phyloP scores from a whole-genome alignment of 2,329 filamentous ascomycete species.

The Talaromyces sp. region DNA sequence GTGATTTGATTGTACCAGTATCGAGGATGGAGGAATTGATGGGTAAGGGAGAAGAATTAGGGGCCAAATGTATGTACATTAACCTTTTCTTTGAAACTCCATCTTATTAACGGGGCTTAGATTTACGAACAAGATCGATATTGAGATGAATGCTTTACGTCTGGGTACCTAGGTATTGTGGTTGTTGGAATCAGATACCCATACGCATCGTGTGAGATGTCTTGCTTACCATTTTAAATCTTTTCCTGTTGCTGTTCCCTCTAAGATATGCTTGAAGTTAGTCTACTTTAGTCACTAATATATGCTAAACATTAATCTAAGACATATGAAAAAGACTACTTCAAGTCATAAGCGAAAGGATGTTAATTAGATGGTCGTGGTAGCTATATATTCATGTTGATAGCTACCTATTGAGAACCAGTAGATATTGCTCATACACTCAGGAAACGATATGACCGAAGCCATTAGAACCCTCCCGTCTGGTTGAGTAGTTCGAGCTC shows the following conservation, averaged over 20 bases:
- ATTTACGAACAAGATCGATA: too few relatives aligned
- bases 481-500: too few relatives aligned
- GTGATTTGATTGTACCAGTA: not conserved
- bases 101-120: not conserved
- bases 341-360: not conserved
- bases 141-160: too few relatives aligned
- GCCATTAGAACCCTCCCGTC: too few relatives aligned
- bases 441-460: too few relatives aligned
- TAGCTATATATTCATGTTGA: too few relatives aligned
- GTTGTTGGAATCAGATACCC: not conserved
- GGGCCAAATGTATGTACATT: not conserved
- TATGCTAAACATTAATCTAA: not conserved
- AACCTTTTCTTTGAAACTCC: too few relatives aligned
- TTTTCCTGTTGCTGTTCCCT: not conserved
- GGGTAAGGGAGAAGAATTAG: not conserved
- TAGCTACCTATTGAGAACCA: too few relatives aligned
- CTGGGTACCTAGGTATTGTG: too few relatives aligned
- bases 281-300: not conserved
- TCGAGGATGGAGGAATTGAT: not conserved
- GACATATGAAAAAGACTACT: not conserved
- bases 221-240: not conserved
- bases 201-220: not conserved
- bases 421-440: too few relatives aligned
- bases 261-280: not conserved
- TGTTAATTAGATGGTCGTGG: not conserved